These are phyloP conservation scores for Stachybotrys elegans DNA, from an alignment of 2,329 filamentous ascomycete genomes.

Conservation along the genomic window DNA sequence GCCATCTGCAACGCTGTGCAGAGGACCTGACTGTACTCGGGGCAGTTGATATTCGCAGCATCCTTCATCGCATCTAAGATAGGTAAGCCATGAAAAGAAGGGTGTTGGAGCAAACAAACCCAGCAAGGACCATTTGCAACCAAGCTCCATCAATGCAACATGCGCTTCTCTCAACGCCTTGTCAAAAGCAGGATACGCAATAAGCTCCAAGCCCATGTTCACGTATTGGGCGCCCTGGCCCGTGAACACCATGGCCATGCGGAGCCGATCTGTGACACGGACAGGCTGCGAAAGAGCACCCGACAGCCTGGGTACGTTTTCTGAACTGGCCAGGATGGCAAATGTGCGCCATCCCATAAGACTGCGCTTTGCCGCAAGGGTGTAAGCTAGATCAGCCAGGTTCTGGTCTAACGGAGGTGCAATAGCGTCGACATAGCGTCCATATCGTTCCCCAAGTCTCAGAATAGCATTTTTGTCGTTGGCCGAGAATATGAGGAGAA, in stretches of 20 bases:
- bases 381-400: background rate
- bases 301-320: too few relatives aligned
- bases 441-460: too few relatives aligned
- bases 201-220: conserved; percentile 7
- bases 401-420: too few relatives aligned
- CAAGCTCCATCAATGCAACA: background rate
- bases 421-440: too few relatives aligned
- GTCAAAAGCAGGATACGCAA: conserved; percentile 1
- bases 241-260: conserved; percentile 8
- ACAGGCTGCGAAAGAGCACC: too few relatives aligned
- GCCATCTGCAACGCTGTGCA: conserved; percentile 10
- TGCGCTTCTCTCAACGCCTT: background rate
- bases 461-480: too few relatives aligned
- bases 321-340: too few relatives aligned
- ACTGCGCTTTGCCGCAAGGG: background rate
- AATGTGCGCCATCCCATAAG: background rate
- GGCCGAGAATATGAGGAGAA: too few relatives aligned
- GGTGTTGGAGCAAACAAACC: conserved; percentile 4
- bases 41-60: background rate
- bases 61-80: background rate
- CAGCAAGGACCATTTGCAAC: conserved; percentile 6
- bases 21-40: conserved; percentile 6
- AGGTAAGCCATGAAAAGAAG: background rate
- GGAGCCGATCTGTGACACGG: too few relatives aligned
- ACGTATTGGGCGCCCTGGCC: conserved; percentile 12